Base-by-base conservation (phyloP, 2,329 filamentous ascomycete species). In the Kalmusia sp. region DNA sequence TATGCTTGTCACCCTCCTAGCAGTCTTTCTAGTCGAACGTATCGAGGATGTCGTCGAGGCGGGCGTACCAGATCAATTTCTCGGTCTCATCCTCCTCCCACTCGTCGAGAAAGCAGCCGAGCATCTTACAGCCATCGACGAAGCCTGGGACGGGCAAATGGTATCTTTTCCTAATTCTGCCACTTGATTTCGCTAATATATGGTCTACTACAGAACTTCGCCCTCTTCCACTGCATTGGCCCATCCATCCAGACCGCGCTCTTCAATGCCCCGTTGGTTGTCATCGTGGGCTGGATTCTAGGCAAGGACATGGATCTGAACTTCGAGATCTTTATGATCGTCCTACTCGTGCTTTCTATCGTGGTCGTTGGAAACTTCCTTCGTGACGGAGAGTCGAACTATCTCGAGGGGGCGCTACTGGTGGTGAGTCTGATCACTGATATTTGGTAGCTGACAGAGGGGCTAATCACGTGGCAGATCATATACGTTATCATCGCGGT, bases 171-270 rank as follows among this genome's bases (percentile, higher is more conserved):
- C 15, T 15, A 11, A 37, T 15, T 17, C 21, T 2, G 11, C 3
- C 6, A 5, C 7, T 12, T 15, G 31, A 38, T 27, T 14, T n/a
- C 19, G 48, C 52, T 61, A 30, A 63, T 34, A 15, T n/a, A 11
- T 4, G 6, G 1, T 12, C 6, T n/a, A n/a, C n/a, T n/a, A n/a
- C 19, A 70, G 82, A 95, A 95, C 77, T 88, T 93, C 73, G 91
- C 91, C 0, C 82, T 95, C 22, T 89, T 90, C 38, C 92, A 96
- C 71, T 90, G 95, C 48, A 85, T 96, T 35, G 92, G 91, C 40
- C 88, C 92, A 2, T 93, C 90, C 0, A 88, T 96, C 53, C 93
- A 96, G 76, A 97, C 93, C 0, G 91, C 92, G 1, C 83, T 96
- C 27, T 86, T 96, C 69, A 96, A 96, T 70, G 91, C 88, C 0